These are phyloP conservation scores for Nothomitra cinnamomea DNA, from an alignment of 2,329 filamentous ascomycete genomes.

Conservation along the genomic window DNA sequence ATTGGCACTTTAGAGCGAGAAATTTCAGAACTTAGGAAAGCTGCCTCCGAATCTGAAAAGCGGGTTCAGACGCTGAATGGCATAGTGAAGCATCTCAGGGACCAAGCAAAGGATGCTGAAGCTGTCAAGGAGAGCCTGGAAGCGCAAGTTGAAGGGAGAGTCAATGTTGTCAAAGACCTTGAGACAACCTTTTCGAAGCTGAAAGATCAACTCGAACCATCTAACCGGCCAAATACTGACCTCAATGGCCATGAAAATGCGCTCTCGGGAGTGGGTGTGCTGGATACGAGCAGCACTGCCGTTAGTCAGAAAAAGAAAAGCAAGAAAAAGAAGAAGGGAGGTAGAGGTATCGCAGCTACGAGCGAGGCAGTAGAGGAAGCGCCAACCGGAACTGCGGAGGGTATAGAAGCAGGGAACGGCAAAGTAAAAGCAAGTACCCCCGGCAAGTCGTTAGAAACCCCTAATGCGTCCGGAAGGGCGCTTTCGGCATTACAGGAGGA, in stretches of 20 bases:
- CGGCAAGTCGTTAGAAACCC: neutral
- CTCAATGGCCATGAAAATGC: neutral
- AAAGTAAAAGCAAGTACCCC: neutral
- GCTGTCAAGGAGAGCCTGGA: conserved; percentile 22
- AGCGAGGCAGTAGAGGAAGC: conserved; percentile 12
- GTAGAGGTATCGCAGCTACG: conserved; percentile 15
- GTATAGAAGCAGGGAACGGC: neutral
- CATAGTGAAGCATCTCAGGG: conserved; percentile 36
- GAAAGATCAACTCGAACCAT: conserved; percentile 1
- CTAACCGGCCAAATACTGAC: conserved; percentile 4
- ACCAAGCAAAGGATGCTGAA: conserved; percentile 36
- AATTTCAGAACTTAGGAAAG: conserved; percentile 16
- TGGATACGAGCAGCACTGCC: conserved; percentile 6
- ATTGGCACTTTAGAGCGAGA: conserved; percentile 19
- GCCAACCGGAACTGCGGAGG: conserved; percentile 7
- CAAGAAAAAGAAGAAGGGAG: conserved; percentile 71
- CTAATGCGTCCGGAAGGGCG: neutral
- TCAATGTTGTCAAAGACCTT: conserved; percentile 10
- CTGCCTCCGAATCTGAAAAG: conserved; percentile 29
- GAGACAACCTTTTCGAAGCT: conserved; percentile 7
- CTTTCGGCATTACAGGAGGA: conserved; percentile 15
- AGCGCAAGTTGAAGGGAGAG: conserved; percentile 5
- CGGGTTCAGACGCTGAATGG: conserved; percentile 34
- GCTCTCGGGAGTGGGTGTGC: neutral
- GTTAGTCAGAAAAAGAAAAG: conserved; percentile 58